Conservation (phyloP, 139 green algal species). For the Pleodorina starrii region DNA sequence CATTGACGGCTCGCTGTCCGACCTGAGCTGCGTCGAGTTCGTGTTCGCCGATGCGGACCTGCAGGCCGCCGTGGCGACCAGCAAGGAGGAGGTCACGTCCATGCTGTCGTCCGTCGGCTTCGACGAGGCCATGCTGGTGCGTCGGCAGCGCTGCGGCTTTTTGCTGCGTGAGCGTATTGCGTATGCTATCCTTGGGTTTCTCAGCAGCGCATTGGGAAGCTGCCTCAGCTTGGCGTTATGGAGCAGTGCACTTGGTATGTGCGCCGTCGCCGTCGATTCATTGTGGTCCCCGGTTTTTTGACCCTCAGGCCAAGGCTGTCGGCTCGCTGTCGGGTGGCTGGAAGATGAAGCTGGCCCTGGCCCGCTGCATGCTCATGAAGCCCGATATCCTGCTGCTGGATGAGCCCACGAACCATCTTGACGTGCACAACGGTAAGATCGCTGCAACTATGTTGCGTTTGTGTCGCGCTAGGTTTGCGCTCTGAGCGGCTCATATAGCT, state of each 20-base stretch:
- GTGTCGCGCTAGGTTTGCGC: no score
- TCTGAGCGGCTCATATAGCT: no score
- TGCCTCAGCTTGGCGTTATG: no score
- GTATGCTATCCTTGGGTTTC: no score
- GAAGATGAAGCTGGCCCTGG: slow-evolving; percentile 95
- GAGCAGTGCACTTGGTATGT: no score
- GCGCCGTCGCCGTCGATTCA: no score
- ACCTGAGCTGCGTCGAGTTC: slow-evolving; percentile 78
- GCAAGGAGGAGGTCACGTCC: slow-evolving; percentile 66
- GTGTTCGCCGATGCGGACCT: slow-evolving; percentile 73
- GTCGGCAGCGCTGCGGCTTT: background rate
- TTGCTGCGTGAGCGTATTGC: no score
- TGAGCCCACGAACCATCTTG: slow-evolving; percentile 93
- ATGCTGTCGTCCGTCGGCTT: slow-evolving; percentile 86
- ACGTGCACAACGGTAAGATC: slow-evolving; percentile 80
- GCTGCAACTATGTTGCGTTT: no score
- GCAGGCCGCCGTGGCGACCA: slow-evolving; percentile 62
- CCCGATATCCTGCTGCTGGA: slow-evolving; percentile 93
- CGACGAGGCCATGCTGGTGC: slow-evolving; percentile 68
- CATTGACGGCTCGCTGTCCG: slow-evolving; percentile 82
- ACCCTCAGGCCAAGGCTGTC: slow-evolving; percentile 68
- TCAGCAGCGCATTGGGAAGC: no score
- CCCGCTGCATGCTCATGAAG: slow-evolving; percentile 90
- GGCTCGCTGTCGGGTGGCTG: slow-evolving; percentile 88
- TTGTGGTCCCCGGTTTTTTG: no score